A percentile compares a stretch with the other conserved stretches of the same genome.
Evolutionary conservation across 805 yeast species (phyloP).

Genomic region (Metschnikowia continentalis): DNA sequence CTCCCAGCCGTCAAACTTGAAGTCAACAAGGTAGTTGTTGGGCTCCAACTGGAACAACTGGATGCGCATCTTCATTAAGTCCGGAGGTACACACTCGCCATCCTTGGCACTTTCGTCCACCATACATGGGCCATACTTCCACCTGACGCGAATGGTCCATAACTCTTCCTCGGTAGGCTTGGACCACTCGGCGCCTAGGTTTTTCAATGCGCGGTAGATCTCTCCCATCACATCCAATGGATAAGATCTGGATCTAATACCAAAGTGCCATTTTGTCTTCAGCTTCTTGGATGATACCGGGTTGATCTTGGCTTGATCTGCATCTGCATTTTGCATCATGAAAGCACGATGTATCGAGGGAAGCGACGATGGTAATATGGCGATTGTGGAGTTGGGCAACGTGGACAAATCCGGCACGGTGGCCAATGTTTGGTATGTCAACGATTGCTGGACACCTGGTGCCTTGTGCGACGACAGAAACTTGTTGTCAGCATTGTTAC

Average conservation of each 20-base stretch:
- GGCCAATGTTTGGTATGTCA: conserved; percentile 45
- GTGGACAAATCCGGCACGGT: conserved; percentile 45
- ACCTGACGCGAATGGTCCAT: conserved; percentile 94
- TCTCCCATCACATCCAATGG: conserved; percentile 99
- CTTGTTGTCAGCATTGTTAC: conserved; percentile 13
- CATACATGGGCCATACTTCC: conserved; percentile 57
- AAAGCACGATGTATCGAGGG: conserved; percentile 93
- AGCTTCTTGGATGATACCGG: conserved; percentile 74
- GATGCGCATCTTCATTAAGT: conserved; percentile 93
- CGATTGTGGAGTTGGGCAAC: conserved; percentile 75
- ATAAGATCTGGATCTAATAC: conserved; percentile 91
- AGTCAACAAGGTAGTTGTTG: conserved; percentile 91
- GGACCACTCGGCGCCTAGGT: conserved; percentile 96
- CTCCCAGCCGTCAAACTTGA: conserved; percentile 98
- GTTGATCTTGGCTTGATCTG: conserved; percentile 30
- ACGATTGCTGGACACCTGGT: conserved; percentile 42
- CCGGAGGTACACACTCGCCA: conserved; percentile 47
- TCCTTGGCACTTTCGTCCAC: conserved; percentile 18
- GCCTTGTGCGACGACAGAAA: conserved; percentile 27
- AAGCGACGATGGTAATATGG: conserved; percentile 87
- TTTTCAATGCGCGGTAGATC: conserved; percentile 88
- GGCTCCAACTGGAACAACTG: conserved; percentile 95
- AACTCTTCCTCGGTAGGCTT: conserved; percentile 90
- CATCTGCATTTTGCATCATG: conserved; percentile 57
- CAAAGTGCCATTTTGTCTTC: conserved; percentile 97